These are phyloP conservation scores for Solanum hybrid DNA, from an alignment of 305 asterid genomes.

Conservation along the genomic window DNA sequence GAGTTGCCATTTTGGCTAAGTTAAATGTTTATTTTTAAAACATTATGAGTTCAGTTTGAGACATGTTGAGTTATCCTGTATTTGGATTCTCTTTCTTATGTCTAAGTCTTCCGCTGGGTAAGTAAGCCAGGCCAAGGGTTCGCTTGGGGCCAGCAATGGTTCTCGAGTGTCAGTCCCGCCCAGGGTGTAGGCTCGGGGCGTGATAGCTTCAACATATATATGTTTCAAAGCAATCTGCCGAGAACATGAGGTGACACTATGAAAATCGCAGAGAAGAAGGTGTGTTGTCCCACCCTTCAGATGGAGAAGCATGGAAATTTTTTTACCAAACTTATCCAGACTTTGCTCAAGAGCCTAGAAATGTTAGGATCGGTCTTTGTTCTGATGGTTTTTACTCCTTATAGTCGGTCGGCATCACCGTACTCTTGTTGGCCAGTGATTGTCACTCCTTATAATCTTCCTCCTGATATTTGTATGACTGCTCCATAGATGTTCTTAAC, in stretches of 20 bases:
- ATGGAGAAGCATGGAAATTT: not conserved
- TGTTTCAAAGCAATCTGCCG: not conserved
- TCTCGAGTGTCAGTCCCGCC: too few species aligned
- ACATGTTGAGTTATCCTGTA: too few species aligned
- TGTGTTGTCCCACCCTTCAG: not conserved
- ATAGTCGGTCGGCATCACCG: not conserved
- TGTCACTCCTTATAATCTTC: not conserved
- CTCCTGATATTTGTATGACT: not conserved
- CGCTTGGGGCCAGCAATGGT: too few species aligned
- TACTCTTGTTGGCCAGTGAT: not conserved
- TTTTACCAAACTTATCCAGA: not conserved
- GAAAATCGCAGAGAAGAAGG: not conserved
- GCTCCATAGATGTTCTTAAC: not conserved
- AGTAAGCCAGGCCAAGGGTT: too few species aligned
- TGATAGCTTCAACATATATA: not conserved
- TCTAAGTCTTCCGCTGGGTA: too few species aligned
- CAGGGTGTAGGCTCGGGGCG: too few species aligned
- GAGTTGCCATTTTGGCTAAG: too few species aligned
- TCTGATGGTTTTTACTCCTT: not conserved
- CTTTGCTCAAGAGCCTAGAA: not conserved
- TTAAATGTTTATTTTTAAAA: too few species aligned
- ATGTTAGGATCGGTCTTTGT: not conserved
- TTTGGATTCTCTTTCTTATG: too few species aligned
- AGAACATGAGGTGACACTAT: not conserved
- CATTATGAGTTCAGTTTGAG: too few species aligned